Base-by-base conservation (phyloP, 495 filamentous ascomycete genomes). In the Aspergillus saccharolyticus region DNA sequence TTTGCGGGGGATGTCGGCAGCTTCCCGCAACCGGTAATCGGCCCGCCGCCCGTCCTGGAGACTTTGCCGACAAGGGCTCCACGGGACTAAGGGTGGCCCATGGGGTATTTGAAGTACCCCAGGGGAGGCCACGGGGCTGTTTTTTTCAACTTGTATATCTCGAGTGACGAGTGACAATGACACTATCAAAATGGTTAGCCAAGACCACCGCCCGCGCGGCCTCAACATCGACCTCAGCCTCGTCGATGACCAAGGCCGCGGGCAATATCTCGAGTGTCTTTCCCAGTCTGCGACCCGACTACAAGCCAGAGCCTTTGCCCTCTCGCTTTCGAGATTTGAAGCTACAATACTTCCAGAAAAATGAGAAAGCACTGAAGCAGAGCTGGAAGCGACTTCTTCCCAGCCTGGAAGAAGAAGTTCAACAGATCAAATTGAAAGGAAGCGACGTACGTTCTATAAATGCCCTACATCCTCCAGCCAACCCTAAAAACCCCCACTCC, bases 201-300 rank as follows among this genome's bases (percentile, higher is more conserved):
- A 71, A 64, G 55, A 62, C 67, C 4, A 65, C 69, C 46, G 63
- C 63, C 25, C 69, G 73, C 1, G 67, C 73, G 21, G 73, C 70
- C 21, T 74, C 72, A 20, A 73, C 71, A 3, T 66, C 73, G 44
- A 56, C 68, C 30, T 53, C 69, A 17, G 57, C 67, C 16, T 57
- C 63, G 15, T 66, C 67, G 44, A 71, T 68, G 22, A 75, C 67
- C 57, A 83, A 82, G 60, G 68, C 78, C 14, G 67, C 73, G 2
- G 91, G 91, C 4, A 86, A 94, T 66, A 96, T 96, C 51, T 90
- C 89, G 0, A 88, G 88, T 56, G 82, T 90, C 6, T 96, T 96
- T 55, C 87, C 86, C 3, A 91, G 88, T 17, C 77, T 96, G 24
- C 74, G 67, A 62, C 89, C 88, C 0, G 88, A 89, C 15, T 76